These are phyloP conservation scores for Tillandsia leiboldiana DNA, from an alignment of 176 grass and related monocot genomes.

Conservation along the genomic window DNA sequence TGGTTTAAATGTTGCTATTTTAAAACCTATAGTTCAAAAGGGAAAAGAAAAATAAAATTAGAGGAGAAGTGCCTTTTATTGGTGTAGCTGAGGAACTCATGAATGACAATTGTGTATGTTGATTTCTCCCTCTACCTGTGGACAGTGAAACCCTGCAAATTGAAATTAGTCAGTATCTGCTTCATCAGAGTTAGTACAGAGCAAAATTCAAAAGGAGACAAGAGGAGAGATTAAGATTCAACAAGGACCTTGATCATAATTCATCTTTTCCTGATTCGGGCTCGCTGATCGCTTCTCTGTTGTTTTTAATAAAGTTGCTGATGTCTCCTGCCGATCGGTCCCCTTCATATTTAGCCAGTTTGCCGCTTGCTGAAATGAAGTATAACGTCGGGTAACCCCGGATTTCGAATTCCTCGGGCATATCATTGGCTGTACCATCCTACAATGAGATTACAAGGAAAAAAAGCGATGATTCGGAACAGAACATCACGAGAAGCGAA, in stretches of 20 bases:
- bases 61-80: too few relatives aligned
- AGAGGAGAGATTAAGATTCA: neutral
- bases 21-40: too few relatives aligned
- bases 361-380: constrained; percentile 15
- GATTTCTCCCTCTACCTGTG: too few relatives aligned
- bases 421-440: constrained; percentile 17
- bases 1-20: neutral
- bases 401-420: constrained; percentile 11
- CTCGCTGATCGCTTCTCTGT: constrained; percentile 1
- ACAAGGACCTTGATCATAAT: constrained; percentile 15
- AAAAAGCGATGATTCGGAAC: neutral
- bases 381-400: constrained; percentile 18
- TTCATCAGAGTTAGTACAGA: neutral
- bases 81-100: too few relatives aligned
- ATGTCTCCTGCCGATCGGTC: constrained; percentile 2
- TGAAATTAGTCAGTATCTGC: too few relatives aligned
- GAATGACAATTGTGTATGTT: too few relatives aligned
- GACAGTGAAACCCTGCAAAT: too few relatives aligned
- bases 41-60: too few relatives aligned
- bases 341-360: constrained; percentile 10
- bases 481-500: neutral
- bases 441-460: neutral
- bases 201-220: neutral
- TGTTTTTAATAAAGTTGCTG: constrained; percentile 5
- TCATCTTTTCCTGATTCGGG: constrained; percentile 5